Percentiles rank a stretch among this genome's conserved stretches.
phyloP scores from a whole-genome alignment of 73 alveolate species.

The Paramecium tetraurelia region DNA sequence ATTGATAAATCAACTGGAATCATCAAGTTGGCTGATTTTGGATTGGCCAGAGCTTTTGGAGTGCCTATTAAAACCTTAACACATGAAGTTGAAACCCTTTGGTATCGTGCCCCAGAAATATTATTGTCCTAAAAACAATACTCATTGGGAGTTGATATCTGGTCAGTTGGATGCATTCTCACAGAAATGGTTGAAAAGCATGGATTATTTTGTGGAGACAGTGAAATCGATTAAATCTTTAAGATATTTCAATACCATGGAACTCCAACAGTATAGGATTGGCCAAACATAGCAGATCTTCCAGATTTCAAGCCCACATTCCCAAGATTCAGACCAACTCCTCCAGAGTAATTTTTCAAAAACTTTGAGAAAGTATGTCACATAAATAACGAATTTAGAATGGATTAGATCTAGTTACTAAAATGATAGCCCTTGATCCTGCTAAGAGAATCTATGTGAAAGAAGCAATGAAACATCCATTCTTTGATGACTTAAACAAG shows the following conservation, averaged over 20 bases:
- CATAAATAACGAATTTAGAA: neutral
- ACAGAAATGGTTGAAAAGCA: slow-evolving; percentile 92
- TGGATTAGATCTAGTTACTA: slow-evolving; percentile 83
- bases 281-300: slow-evolving; percentile 69
- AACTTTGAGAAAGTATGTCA: slow-evolving; percentile 68
- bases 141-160: slow-evolving; percentile 93
- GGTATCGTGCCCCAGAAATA: slow-evolving; percentile 97
- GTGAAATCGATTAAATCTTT: slow-evolving; percentile 87
- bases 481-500: slow-evolving; percentile 81
- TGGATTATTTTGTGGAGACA: slow-evolving; percentile 95
- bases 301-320: slow-evolving; percentile 84
- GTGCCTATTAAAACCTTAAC: slow-evolving; percentile 88
- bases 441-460: slow-evolving; percentile 89
- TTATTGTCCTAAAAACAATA: slow-evolving; percentile 80
- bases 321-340: slow-evolving; percentile 78
- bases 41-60: slow-evolving; percentile 95
- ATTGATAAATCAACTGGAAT: slow-evolving; percentile 74
- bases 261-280: slow-evolving; percentile 83
- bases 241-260: slow-evolving; percentile 87
- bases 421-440: slow-evolving; percentile 91
- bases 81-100: slow-evolving; percentile 94
- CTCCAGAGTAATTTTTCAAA: slow-evolving; percentile 63
- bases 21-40: slow-evolving; percentile 92
- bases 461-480: slow-evolving; percentile 92
- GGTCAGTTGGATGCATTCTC: slow-evolving; percentile 98